These are phyloP conservation scores for Pelomyxa schiedti DNA, from an alignment of 78 protist genomes.

Conservation along the genomic window DNA sequence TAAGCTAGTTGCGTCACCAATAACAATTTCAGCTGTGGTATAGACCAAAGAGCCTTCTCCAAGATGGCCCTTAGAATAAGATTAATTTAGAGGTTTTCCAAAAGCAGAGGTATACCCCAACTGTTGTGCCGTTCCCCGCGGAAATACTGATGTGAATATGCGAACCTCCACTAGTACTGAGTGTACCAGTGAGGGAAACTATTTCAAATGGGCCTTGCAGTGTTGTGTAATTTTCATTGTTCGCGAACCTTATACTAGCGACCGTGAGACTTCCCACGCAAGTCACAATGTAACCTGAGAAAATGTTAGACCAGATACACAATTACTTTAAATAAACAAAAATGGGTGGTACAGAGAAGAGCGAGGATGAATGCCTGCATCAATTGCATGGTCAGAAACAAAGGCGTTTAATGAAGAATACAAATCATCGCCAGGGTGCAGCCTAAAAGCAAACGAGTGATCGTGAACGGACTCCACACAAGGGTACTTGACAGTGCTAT, in stretches of 20 bases:
- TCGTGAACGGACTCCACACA: too few species aligned
- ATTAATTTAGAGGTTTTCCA: background rate
- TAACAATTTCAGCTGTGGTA: background rate
- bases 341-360: too few species aligned
- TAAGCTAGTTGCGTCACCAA: too few species aligned
- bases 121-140: background rate
- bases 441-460: too few species aligned
- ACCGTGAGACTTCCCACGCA: background rate
- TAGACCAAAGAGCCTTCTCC: background rate
- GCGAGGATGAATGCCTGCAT: too few species aligned
- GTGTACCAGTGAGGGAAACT: constrained; percentile 1
- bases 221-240: background rate
- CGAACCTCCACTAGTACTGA: background rate
- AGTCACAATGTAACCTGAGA: background rate
- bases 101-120: background rate
- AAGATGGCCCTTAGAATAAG: background rate
- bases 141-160: background rate
- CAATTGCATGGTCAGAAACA: too few species aligned
- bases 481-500: too few species aligned
- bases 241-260: background rate
- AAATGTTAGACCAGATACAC: too few species aligned
- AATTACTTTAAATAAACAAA: too few species aligned
- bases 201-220: background rate
- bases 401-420: too few species aligned
- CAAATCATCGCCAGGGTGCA: too few species aligned